These are phyloP conservation scores for Clonostachys rosea DNA, from an alignment of 2,329 filamentous ascomycete species.

Conservation along the genomic window DNA sequence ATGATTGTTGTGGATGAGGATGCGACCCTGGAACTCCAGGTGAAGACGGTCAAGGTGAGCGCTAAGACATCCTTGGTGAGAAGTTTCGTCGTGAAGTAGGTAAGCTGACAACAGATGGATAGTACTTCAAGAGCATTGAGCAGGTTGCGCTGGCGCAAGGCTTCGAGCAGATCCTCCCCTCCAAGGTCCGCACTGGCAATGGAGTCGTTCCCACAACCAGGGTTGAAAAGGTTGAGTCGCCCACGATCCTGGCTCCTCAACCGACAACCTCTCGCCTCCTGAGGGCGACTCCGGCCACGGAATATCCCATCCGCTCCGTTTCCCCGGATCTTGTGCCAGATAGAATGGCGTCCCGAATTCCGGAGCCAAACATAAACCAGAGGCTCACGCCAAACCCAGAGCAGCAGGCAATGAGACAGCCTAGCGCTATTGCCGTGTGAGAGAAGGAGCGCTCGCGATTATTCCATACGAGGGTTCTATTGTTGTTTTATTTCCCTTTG, in stretches of 20 bases:
- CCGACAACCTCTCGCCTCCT: conserved; percentile 51
- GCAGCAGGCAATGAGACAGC: conserved; percentile 24
- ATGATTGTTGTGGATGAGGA: conserved; percentile 84
- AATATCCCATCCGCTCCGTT: conserved; percentile 49
- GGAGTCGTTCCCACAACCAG: conserved; percentile 29
- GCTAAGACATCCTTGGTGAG: background rate
- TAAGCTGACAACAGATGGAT: conserved; percentile 1
- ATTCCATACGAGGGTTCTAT: too few relatives aligned
- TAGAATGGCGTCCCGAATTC: conserved; percentile 54
- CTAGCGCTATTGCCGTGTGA: conserved; percentile 13
- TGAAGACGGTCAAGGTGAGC: conserved; percentile 64
- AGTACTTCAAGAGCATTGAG: conserved; percentile 71
- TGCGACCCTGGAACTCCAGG: conserved; percentile 66
- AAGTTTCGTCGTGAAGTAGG: background rate
- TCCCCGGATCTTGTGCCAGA: conserved; percentile 59
- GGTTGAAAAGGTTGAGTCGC: conserved; percentile 35
- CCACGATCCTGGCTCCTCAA: conserved; percentile 46
- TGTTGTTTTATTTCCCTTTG: too few relatives aligned
- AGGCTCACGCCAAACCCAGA: conserved; percentile 45
- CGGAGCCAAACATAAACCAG: conserved; percentile 36
- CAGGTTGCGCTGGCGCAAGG: conserved; percentile 53
- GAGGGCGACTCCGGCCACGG: conserved; percentile 47
- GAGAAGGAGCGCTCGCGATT: background rate
- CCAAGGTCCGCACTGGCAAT: conserved; percentile 49
- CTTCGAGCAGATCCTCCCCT: conserved; percentile 53